phyloP scores from a whole-genome alignment of 148 eudicot species.

The Hydrangea macrophylla region DNA sequence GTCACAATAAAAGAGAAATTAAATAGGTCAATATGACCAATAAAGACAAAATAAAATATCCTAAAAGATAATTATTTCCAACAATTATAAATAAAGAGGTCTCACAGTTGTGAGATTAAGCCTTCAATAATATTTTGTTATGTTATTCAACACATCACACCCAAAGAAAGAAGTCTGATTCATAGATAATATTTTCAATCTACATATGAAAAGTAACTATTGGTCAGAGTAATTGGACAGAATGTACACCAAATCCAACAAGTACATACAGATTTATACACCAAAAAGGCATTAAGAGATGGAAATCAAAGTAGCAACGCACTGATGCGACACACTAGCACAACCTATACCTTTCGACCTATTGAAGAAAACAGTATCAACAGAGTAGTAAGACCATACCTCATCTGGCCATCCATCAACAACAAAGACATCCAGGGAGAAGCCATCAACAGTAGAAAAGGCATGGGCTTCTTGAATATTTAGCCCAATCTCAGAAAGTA shows the following conservation, averaged over 20 bases:
- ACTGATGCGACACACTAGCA: neutral
- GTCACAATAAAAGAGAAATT: no score
- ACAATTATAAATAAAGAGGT: no score
- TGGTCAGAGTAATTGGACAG: neutral
- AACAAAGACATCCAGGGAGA: constrained; percentile 64
- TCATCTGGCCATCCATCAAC: constrained; percentile 62
- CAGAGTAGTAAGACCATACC: constrained; percentile 34
- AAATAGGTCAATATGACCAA: no score
- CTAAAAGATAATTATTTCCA: no score
- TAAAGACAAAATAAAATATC: no score
- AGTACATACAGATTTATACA: no score
- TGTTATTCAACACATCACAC: no score
- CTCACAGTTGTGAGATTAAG: no score
- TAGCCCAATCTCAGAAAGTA: constrained; percentile 59
- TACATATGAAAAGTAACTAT: no score
- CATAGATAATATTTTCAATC: no score
- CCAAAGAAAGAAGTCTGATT: no score
- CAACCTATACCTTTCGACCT: neutral
- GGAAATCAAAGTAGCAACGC: neutral
- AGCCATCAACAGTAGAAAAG: constrained; percentile 63
- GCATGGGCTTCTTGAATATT: constrained; percentile 76
- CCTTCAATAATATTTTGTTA: no score
- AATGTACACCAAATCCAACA: neutral
- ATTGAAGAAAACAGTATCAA: neutral
- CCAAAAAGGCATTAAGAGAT: neutral